Evolutionary conservation across 495 filamentous ascomycete species (phyloP), one percentile per base, ranked within the genome.

Genomic region (Tuber melanosporum): DNA sequence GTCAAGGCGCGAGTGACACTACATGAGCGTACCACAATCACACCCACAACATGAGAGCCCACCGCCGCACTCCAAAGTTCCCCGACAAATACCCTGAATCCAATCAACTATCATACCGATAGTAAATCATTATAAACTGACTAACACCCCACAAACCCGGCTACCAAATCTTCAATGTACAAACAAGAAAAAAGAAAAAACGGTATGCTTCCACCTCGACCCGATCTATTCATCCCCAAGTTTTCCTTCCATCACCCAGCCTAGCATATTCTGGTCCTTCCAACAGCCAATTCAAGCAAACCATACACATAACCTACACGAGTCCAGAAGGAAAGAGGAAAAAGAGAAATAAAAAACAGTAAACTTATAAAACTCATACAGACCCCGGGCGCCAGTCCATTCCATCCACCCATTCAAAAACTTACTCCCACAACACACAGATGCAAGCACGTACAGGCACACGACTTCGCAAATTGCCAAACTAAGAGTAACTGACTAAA

Each of bases 401-500:
- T 66, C 57, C 57, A 66, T 36, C 57, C 57, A 66, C 15, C 32
- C 57, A 62, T 52, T 52, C 49, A 17, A 66, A 32, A 12, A 66
- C 14, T 66, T 6, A 66, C 6, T 5, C 26, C 57, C 26, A 66
- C 57, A 66, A 36, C 6, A 4, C 57, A 66, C 57, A 62, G 0
- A 66, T 57, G 22, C 57, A 36, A 19, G 32, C 52, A 62, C n/a
- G 45, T 19, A 47, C 45, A 47, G 15, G n/a, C 47, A 52, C 47
- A 52, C 3, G 14, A 8, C 57, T 15, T 66, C 5, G 26, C 12
- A 66, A 36, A 66, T 36, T 66, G 57, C 26, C 26, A 66, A 66
- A 32, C 26, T 32, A 62, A 32, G 32, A 5, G 26, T 19, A 36
- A 66, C 26, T 19, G 4, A 66, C 43, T 73, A 79, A 73, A 82